Base-by-base conservation (phyloP, 306 rosid genomes). In the Dryas alaskensis region DNA sequence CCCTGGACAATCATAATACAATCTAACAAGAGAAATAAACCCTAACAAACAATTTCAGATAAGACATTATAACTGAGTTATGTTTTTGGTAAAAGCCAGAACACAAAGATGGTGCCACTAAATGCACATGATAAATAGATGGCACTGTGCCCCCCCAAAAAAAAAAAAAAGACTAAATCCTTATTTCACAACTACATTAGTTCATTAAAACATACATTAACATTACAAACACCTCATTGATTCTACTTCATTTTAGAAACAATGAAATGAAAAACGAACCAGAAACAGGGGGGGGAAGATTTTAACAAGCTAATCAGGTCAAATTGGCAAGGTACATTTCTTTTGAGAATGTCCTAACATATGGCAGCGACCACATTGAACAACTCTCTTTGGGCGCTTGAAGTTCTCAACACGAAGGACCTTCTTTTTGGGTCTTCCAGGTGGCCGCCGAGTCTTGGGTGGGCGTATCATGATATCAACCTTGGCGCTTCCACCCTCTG, bases 361-460 rank as follows among this genome's bases (percentile, higher is more conserved):
- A 87, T 89, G 98, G 74, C 97, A 94, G 74, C 98, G 97, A 60
- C 98, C 98, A 31, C 98, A 94, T 79, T 91, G 98, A 83, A 94
- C 97, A 69, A 94, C 84, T 78, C 95, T 83, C 85, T 94, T 94
- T 42, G 98, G 98, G 43, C 98, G 97, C 88, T 89, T 94, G 72
- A 91, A 91, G 79, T 89, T 94, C 81, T 91, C 98, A 40, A 91
- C 91, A 11, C 97, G 83, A 10, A 85, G 90, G 65, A 89, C 90
- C 89, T 94, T 94, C 95, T 94, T 94, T 77, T 91, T 91, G 14
- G 98, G 98, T 80, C 98, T 86, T 66, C 98, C 98, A 2, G 98
- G 98, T 2, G 98, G 98, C 16, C 98, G 83, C 49, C 98, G 94
- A 67, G 88, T 89, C 85, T 91, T 94, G 31, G 98, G 98, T 10